Evolutionary conservation across 2,329 filamentous ascomycete genomes (phyloP), one percentile per base, ranked within the genome.

Genomic region (Orbilia quercus): DNA sequence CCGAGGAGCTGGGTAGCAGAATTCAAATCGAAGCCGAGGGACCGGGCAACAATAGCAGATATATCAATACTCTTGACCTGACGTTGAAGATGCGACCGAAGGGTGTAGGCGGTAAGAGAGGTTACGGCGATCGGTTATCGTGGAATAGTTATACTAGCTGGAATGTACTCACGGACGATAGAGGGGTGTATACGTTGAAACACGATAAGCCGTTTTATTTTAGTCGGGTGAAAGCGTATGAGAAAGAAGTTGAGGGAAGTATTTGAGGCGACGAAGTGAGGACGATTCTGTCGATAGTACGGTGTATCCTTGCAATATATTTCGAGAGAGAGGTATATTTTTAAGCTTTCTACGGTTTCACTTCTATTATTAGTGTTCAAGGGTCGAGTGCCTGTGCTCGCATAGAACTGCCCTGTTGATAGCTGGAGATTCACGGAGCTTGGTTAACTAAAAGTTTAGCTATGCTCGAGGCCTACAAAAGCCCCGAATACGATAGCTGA

Each of bases 101-200:
- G 38, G 70, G 84, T 75, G 86, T 89, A 0, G 85, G 87, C 11
- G 78, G 80, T 28, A 77, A 78, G 5, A 86, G 84, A 75, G 85
- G 84, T 0, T 80, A 81, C 28, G 96, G 96, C 78, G 97, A 94
- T 75, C 96, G 96, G 81, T 82, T 99, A 55, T 82, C 84, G 0
- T 99, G 95, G 94, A 90, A 90, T 77, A 90, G 90, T 0, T 97
- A 93, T 79, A 96, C 91, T 87, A 94, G 89, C 82, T 94, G 96
- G 79, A 96, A 98, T 79, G 86, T 87, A 76, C 81, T 96, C 78
- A 96, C 92, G 6, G 92, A 96, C 79, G 93, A 97, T 81, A 95
- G 91, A 90, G 91, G 85, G 2, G 90, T 91, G 81, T 98, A 98
- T 81, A 83, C 82, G 1, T 78, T 89, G 76, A 85, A 84, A 79